A percentile compares a stretch with the other conserved stretches of the same genome.
Evolutionary conservation across 2,329 filamentous ascomycete species (phyloP).

Genomic region (Pleurostoma richardsiae): DNA sequence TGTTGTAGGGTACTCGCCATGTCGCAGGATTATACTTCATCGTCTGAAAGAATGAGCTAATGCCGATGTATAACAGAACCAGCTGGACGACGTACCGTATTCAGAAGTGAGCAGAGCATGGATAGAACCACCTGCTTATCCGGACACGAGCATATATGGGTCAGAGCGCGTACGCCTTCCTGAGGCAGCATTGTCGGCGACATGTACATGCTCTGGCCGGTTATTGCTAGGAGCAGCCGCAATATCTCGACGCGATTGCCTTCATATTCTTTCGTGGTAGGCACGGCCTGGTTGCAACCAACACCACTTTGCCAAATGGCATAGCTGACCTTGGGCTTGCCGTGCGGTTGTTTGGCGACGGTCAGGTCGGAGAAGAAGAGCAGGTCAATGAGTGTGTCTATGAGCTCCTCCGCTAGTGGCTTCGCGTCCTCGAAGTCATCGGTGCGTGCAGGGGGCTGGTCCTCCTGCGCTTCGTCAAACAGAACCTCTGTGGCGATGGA

Average conservation of each 20-base stretch:
- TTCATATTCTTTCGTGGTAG: slow-evolving; percentile 87
- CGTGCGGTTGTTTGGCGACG: slow-evolving; percentile 64
- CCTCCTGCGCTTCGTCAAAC: slow-evolving; percentile 69
- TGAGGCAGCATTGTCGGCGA: slow-evolving; percentile 74
- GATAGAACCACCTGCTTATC: slow-evolving; percentile 92
- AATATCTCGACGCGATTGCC: slow-evolving; percentile 89
- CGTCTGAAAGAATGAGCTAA: slow-evolving; percentile 47
- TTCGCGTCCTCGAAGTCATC: slow-evolving; percentile 77
- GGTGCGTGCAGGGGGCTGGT: slow-evolving; percentile 29
- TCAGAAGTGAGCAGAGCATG: slow-evolving; percentile 84
- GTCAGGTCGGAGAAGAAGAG: slow-evolving; percentile 92
- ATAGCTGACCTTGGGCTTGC: slow-evolving; percentile 78
- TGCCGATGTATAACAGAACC: not conserved
- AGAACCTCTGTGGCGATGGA: slow-evolving; percentile 69
- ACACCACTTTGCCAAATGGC: slow-evolving; percentile 98
- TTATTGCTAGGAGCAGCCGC: slow-evolving; percentile 76
- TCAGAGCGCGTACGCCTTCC: slow-evolving; percentile 77
- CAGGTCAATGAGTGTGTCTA: slow-evolving; percentile 83
- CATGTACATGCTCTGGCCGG: slow-evolving; percentile 92
- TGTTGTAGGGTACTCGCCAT: slow-evolving; percentile 93
- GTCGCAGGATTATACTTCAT: slow-evolving; percentile 93
- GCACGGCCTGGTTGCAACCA: slow-evolving; percentile 84
- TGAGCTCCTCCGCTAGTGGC: slow-evolving; percentile 85
- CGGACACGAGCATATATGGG: slow-evolving; percentile 79
- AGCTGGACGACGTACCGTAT: slow-evolving; percentile 58